Evolutionary conservation across 2,329 filamentous ascomycete species (phyloP).

Genomic region (Boeremia lycopersici): DNA sequence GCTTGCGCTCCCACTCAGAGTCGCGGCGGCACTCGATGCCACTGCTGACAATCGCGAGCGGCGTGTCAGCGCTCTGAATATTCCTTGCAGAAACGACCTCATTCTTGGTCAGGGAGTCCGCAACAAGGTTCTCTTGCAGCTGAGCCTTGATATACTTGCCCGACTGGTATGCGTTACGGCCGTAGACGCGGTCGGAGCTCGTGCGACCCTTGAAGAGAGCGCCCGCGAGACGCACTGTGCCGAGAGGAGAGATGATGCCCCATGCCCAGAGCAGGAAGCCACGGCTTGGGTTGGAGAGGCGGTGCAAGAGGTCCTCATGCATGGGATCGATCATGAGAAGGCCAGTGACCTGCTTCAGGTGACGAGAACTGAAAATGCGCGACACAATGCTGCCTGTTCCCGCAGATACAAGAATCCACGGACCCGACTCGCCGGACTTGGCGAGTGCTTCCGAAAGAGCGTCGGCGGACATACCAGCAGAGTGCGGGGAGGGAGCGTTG

Average conservation of each 20-base stretch:
- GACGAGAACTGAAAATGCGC: conserved; percentile 86
- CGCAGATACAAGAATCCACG: conserved; percentile 86
- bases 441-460: conserved; percentile 85
- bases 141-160: conserved; percentile 88
- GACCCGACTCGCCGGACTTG: conserved; percentile 78
- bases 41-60: conserved; percentile 82
- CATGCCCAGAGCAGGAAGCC: conserved; percentile 88
- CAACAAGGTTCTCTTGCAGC: conserved; percentile 90
- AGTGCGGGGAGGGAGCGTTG: conserved; percentile 90
- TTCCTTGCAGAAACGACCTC: conserved; percentile 79
- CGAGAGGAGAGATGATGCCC: conserved; percentile 85
- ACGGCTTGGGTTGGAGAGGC: conserved; percentile 68
- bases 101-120: conserved; percentile 79
- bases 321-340: conserved; percentile 85
- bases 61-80: conserved; percentile 77
- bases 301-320: conserved; percentile 81
- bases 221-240: conserved; percentile 77
- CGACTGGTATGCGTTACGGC: conserved; percentile 75
- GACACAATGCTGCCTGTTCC: conserved; percentile 88
- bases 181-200: conserved; percentile 83
- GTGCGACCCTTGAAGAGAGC: conserved; percentile 82
- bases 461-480: conserved; percentile 90
- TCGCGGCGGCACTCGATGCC: conserved; percentile 72
- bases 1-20: conserved; percentile 78
- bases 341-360: conserved; percentile 75